Conservation (phyloP, 768 basidiomycete species). For the Lactarius sp. region DNA sequence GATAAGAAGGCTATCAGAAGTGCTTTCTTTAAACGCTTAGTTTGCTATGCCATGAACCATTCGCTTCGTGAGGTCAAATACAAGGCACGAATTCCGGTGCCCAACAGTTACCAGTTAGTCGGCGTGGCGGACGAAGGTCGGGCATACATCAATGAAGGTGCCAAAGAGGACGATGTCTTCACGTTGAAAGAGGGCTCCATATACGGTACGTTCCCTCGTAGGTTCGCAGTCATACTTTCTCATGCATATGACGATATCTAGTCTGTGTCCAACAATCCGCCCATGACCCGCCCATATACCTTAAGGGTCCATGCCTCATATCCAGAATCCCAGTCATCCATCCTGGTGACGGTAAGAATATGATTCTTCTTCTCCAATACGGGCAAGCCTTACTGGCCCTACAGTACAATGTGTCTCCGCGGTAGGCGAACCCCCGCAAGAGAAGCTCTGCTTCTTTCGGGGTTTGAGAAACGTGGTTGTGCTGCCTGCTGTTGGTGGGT, state of each 20-base stretch:
- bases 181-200: constrained; percentile 10
- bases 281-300: constrained; percentile 1
- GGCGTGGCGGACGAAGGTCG: constrained; percentile 81
- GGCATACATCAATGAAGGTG: constrained; percentile 16
- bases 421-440: constrained; percentile 30
- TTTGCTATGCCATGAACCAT: constrained; percentile 56
- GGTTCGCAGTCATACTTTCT: not conserved
- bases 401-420: constrained; percentile 30
- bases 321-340: constrained; percentile 34
- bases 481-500: constrained; percentile 24
- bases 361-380: not conserved
- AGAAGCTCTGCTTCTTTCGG: constrained; percentile 24
- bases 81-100: constrained; percentile 67
- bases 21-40: constrained; percentile 52
- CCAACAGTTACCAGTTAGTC: constrained; percentile 62
- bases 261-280: constrained; percentile 18
- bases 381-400: not conserved
- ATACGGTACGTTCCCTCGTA: constrained; percentile 10
- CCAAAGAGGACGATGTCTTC: constrained; percentile 3
- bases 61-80: constrained; percentile 73
- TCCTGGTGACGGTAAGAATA: constrained; percentile 32
- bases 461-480: constrained; percentile 29
- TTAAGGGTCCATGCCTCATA: constrained; percentile 23
- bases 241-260: not conserved
- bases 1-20: constrained; percentile 41